These are phyloP conservation scores for Nigrospora sphaerica DNA, from an alignment of 2,329 filamentous ascomycete species.

Conservation along the genomic window DNA sequence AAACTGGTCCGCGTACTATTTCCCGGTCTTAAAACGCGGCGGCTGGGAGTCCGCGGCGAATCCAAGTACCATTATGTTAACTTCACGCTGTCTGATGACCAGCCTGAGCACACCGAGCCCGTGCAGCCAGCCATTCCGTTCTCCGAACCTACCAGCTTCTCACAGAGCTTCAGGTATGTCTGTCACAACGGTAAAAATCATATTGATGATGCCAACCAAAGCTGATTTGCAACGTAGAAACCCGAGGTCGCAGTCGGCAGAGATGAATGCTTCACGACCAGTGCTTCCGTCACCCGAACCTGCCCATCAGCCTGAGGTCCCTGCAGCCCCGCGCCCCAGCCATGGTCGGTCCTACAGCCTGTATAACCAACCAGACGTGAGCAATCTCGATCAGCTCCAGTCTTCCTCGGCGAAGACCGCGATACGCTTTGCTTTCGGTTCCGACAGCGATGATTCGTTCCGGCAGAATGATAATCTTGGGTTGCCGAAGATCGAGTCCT, in stretches of 20 bases:
- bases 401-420: conserved; percentile 50
- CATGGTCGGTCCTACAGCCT: conserved; percentile 38
- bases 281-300: conserved; percentile 30
- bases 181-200: not conserved
- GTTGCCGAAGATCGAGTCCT: conserved; percentile 80
- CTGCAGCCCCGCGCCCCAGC: conserved; percentile 12
- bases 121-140: conserved; percentile 40
- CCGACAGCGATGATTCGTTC: conserved; percentile 46
- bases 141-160: conserved; percentile 38
- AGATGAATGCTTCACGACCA: conserved; percentile 10
- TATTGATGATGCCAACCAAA: conserved; percentile 10
- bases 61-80: conserved; percentile 96
- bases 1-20: conserved; percentile 96
- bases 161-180: conserved; percentile 43
- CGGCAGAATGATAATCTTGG: conserved; percentile 64
- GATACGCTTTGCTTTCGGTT: conserved; percentile 54
- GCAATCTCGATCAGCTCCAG: conserved; percentile 51
- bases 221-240: conserved; percentile 17
- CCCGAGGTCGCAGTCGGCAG: conserved; percentile 20
- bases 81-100: conserved; percentile 53
- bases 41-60: conserved; percentile 87
- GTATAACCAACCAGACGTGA: conserved; percentile 52
- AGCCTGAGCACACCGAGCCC: conserved; percentile 38
- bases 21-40: conserved; percentile 84
- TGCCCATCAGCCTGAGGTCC: conserved; percentile 22